Evolutionary conservation across 805 yeast genomes (phyloP), one percentile per base, ranked within the genome.

Genomic region (Candida montana): DNA sequence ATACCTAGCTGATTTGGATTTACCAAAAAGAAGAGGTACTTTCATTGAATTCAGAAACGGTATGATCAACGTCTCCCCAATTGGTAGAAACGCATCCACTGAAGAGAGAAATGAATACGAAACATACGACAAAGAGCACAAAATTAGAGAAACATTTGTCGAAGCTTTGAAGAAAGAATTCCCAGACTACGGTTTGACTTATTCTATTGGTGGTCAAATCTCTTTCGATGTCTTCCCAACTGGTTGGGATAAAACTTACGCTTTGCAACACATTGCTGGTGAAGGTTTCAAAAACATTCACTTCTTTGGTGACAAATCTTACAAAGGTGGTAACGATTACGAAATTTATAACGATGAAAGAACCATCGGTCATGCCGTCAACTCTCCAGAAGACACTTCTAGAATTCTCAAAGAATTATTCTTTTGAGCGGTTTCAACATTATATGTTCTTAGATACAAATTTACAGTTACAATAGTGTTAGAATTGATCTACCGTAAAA

Each of bases 221-320:
- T 91, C 98, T 28, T 93, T 93, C 59, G 99, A 93, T 61, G 98
- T 93, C 51, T 93, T 93, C 91, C 99, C 99, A 73, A 87, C 96
- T 50, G 99, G 99, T 62, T 93, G 99, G 99, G 99, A 93, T 71
- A 93, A 93, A 79, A 93, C 99, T 48, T 93, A 91, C 74, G 87
- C 95, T 68, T 78, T 93, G 63, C 89, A 83, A 68, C 99, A 91
- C 69, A 90, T 93, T 56, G 87, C 70, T 58, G 67, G 73, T 46
- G 96, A 91, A 68, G 80, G 83, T 52, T 93, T 90, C 72, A 74
- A 80, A 59, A 75, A 79, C 56, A 88, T 93, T 58, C 98, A 93
- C 74, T 93, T 93, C 81, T 93, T 93, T 63, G 99, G 99, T 71
- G 99, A 93, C 77, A 93, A 93, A 77, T 77, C 96, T 52, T 84